Conservation (phyloP, 495 filamentous ascomycete genomes). For the Penicillium parvum region DNA sequence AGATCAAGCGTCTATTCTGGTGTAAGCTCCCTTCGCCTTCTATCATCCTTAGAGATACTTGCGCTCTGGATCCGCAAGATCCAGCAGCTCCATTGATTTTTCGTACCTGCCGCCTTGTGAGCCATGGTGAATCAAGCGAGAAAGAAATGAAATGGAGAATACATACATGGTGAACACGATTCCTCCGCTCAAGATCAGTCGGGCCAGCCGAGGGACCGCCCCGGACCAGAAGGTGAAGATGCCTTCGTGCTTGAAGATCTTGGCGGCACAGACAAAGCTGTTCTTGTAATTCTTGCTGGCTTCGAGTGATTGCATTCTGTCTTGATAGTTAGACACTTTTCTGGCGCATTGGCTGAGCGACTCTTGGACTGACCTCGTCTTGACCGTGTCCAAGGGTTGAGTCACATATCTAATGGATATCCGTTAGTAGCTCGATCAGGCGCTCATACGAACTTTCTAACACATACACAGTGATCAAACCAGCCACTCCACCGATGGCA, state of each 20-base stretch:
- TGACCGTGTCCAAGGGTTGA: constrained; percentile 91
- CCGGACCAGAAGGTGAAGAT: constrained; percentile 91
- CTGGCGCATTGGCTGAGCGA: not conserved
- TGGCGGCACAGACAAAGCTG: constrained; percentile 75
- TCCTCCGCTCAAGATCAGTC: constrained; percentile 85
- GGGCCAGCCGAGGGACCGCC: constrained; percentile 75
- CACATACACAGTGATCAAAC: constrained; percentile 86
- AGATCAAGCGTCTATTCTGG: constrained; percentile 12
- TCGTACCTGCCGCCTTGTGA: constrained; percentile 62
- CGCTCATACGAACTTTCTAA: not conserved
- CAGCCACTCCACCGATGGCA: constrained; percentile 83
- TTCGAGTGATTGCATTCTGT: constrained; percentile 93
- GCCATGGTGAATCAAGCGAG: constrained; percentile 1
- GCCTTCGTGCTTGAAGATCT: constrained; percentile 87
- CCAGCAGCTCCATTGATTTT: constrained; percentile 89
- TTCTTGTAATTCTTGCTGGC: constrained; percentile 81
- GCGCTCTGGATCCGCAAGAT: constrained; percentile 74
- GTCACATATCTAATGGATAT: constrained; percentile 51
- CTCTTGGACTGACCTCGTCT: constrained; percentile 60
- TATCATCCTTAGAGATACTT: constrained; percentile 63
- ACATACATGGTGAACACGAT: constrained; percentile 94
- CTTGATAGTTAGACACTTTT: constrained; percentile 7
- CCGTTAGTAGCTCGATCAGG: not conserved
- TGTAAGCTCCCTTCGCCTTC: constrained; percentile 59
- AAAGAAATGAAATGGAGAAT: not conserved